Evolutionary conservation across 2,329 filamentous ascomycete genomes (phyloP).

Genomic region (Daldinia sp.): DNA sequence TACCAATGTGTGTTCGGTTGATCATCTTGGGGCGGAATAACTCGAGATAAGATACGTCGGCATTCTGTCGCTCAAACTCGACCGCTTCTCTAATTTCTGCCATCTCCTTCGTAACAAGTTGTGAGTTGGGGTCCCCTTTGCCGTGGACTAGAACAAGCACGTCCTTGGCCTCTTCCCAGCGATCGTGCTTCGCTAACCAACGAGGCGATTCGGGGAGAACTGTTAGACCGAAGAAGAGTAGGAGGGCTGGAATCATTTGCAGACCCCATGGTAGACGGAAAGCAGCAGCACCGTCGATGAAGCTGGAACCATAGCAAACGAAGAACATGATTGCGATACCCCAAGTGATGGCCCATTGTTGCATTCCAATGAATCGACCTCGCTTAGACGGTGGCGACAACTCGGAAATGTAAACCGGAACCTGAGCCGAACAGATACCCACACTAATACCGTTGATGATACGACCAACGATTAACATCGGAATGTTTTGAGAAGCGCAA

Average conservation of each 20-base stretch:
- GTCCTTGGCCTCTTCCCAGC: conserved; percentile 54
- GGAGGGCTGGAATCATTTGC: conserved; percentile 55
- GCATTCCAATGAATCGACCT: conserved; percentile 54
- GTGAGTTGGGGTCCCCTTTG: conserved; percentile 68
- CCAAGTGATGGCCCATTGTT: conserved; percentile 58
- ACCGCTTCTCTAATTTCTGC: conserved; percentile 77
- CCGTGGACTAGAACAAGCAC: conserved; percentile 67
- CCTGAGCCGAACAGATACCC: conserved; percentile 76
- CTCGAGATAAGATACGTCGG: conserved; percentile 75
- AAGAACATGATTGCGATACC: conserved; percentile 59
- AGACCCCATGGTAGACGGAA: conserved; percentile 61
- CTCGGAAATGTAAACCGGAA: conserved; percentile 75
- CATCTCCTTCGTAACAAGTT: conserved; percentile 73
- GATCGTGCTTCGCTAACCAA: conserved; percentile 60
- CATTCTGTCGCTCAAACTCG: conserved; percentile 75
- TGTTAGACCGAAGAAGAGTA: conserved; percentile 53
- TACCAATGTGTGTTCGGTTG: conserved; percentile 74
- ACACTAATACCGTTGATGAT: conserved; percentile 76
- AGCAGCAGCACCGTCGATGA: conserved; percentile 53
- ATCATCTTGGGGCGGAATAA: conserved; percentile 78
- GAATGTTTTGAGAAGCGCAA: conserved; percentile 56
- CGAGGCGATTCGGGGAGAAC: conserved; percentile 59
- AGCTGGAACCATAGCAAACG: conserved; percentile 57
- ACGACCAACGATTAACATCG: conserved; percentile 72
- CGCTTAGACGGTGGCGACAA: conserved; percentile 59